Percentiles rank a stretch among this genome's conserved stretches.
phyloP scores from a whole-genome alignment of 2,329 filamentous ascomycete species.

The Beauveria varroae region DNA sequence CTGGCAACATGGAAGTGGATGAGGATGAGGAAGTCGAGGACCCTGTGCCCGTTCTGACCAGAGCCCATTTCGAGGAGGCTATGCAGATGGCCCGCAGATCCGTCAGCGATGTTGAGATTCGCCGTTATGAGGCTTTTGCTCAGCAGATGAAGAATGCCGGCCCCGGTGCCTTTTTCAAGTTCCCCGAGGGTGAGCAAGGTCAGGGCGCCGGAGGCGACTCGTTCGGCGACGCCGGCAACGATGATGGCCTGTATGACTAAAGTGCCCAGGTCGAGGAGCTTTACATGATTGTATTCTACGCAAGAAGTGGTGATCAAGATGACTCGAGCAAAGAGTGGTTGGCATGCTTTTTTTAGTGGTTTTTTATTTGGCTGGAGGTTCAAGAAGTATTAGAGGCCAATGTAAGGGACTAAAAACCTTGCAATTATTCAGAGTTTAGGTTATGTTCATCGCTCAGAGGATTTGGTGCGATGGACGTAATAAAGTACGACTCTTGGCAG shows the following conservation, averaged over 20 bases:
- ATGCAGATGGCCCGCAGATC: conserved; percentile 93
- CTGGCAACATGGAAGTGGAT: conserved; percentile 72
- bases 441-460: not conserved
- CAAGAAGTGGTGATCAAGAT: not conserved
- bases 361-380: conserved; percentile 26
- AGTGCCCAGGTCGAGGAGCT: conserved; percentile 14
- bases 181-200: conserved; percentile 67
- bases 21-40: conserved; percentile 70
- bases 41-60: conserved; percentile 90
- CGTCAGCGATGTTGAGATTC: conserved; percentile 93
- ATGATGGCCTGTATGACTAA: conserved; percentile 97
- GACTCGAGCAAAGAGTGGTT: conserved; percentile 8
- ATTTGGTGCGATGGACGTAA: not conserved
- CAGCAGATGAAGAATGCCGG: conserved; percentile 99
- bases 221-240: conserved; percentile 82
- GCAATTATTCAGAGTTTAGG: not conserved
- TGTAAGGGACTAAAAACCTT: conserved; percentile 17
- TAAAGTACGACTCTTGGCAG: conserved; percentile 9
- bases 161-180: conserved; percentile 96
- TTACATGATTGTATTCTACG: conserved; percentile 14
- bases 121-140: conserved; percentile 95
- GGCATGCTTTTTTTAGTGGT: conserved; percentile 16
- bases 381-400: conserved; percentile 13
- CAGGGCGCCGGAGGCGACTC: conserved; percentile 53
- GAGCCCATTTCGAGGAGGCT: conserved; percentile 96